phyloP scores from a whole-genome alignment of 257 asterid genomes.

The Petrea volubilis region DNA sequence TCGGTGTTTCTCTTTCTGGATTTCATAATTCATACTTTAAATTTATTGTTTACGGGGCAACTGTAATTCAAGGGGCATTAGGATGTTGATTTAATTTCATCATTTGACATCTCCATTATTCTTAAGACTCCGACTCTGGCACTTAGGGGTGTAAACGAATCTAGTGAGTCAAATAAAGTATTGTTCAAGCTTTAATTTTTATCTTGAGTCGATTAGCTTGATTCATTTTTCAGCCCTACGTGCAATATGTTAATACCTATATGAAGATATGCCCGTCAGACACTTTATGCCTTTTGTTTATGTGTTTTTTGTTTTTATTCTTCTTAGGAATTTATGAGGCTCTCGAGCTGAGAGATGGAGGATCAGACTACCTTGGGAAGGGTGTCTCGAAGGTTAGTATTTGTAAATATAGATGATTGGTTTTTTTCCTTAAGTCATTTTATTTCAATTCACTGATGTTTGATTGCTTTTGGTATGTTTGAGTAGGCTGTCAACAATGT shows the following conservation, averaged over 20 bases:
- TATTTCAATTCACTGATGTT: neutral
- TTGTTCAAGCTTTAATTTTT: no score
- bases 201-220: no score
- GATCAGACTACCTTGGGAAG: constrained; percentile 96
- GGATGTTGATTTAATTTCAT: constrained; percentile 2
- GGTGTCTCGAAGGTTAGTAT: constrained; percentile 87
- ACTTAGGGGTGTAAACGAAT: no score
- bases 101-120: neutral
- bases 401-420: neutral
- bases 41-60: neutral
- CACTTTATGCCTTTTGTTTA: neutral
- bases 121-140: neutral
- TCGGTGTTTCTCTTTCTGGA: neutral
- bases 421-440: neutral
- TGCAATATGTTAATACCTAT: no score
- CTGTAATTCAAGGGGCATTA: neutral
- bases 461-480: neutral
- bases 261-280: neutral
- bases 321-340: constrained; percentile 86
- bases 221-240: no score
- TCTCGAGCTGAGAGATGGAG: constrained; percentile 97
- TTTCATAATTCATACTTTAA: neutral
- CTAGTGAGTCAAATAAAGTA: no score
- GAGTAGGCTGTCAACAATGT: constrained; percentile 85
- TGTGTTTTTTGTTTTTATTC: neutral